Evolutionary conservation across 1,284 basidiomycete genomes (phyloP).

Genomic region (Cutaneotrichosporon dermatis): DNA sequence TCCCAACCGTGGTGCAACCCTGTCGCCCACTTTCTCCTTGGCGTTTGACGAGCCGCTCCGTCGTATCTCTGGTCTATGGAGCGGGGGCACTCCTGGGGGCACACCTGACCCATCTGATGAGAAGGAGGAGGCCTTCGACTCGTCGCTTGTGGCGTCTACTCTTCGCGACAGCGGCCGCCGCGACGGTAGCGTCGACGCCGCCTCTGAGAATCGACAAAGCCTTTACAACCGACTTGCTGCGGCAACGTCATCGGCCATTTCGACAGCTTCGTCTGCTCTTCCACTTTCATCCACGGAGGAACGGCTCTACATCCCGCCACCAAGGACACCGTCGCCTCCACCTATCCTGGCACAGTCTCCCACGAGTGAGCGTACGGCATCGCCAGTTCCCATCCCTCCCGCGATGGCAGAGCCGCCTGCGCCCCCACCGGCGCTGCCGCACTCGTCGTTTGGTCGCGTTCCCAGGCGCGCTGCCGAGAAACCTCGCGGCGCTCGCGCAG

Average conservation of each 20-base stretch:
- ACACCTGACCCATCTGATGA: background rate
- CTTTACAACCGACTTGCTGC: constrained; percentile 15
- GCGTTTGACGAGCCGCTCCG: constrained; percentile 32
- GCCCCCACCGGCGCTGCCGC: constrained; percentile 9
- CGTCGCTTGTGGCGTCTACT: constrained; percentile 20
- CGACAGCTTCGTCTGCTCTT: background rate
- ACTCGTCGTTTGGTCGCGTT: constrained; percentile 20
- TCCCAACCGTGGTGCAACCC: constrained; percentile 7
- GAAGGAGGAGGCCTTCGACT: constrained; percentile 33
- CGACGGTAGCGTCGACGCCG: background rate
- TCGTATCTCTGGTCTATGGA: constrained; percentile 35
- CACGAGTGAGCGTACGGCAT: constrained; percentile 12
- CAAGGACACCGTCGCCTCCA: constrained; percentile 6
- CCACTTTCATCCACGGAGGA: background rate
- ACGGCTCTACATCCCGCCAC: constrained; percentile 15
- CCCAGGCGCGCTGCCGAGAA: background rate
- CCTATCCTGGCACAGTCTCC: constrained; percentile 6
- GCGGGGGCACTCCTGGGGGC: background rate
- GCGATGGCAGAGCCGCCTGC: constrained; percentile 10
- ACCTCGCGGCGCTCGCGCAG: background rate
- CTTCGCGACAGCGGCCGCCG: background rate
- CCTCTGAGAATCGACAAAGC: constrained; percentile 9
- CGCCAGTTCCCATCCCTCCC: constrained; percentile 13
- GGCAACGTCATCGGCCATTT: constrained; percentile 7
- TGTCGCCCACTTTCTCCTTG: constrained; percentile 11